Conservation (phyloP, 768 basidiomycete genomes). For the Lentinula boryana region DNA sequence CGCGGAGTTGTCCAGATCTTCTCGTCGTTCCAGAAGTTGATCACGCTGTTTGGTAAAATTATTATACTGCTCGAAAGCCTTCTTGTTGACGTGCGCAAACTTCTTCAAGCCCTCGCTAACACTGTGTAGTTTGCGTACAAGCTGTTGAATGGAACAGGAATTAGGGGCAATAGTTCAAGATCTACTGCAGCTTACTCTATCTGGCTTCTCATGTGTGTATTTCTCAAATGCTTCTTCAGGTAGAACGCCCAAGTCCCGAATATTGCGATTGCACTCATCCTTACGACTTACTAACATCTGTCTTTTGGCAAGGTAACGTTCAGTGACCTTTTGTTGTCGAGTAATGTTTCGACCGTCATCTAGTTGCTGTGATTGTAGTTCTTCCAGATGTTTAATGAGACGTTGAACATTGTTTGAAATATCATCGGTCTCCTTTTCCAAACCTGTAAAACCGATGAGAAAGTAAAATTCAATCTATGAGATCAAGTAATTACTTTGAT, state of each 20-base stretch:
- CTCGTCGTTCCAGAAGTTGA: slow-evolving; percentile 77
- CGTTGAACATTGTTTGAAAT: slow-evolving; percentile 61
- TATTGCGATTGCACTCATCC: slow-evolving; percentile 93
- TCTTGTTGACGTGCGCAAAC: slow-evolving; percentile 98
- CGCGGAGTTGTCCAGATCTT: slow-evolving; percentile 88
- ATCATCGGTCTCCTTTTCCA: slow-evolving; percentile 70
- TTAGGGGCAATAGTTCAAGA: background rate
- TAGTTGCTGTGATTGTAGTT: slow-evolving; percentile 71
- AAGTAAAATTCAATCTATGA: background rate
- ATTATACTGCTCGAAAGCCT: slow-evolving; percentile 97
- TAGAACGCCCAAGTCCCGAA: slow-evolving; percentile 91
- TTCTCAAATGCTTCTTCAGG: slow-evolving; percentile 98
- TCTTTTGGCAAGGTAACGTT: slow-evolving; percentile 88
- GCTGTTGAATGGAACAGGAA: slow-evolving; percentile 35
- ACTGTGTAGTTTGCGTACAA: slow-evolving; percentile 87
- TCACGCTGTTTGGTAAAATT: slow-evolving; percentile 98
- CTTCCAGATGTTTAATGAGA: slow-evolving; percentile 59
- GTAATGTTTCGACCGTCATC: slow-evolving; percentile 86
- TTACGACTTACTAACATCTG: slow-evolving; percentile 80
- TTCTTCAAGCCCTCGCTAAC: slow-evolving; percentile 93
- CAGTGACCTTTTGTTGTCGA: slow-evolving; percentile 92
- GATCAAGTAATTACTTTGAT: slow-evolving; percentile 43
- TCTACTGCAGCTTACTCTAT: slow-evolving; percentile 46
- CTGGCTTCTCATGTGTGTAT: slow-evolving; percentile 83
- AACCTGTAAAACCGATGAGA: slow-evolving; percentile 31